Conservation (phyloP, 2,329 filamentous ascomycete species). For the Daldinia sp. region DNA sequence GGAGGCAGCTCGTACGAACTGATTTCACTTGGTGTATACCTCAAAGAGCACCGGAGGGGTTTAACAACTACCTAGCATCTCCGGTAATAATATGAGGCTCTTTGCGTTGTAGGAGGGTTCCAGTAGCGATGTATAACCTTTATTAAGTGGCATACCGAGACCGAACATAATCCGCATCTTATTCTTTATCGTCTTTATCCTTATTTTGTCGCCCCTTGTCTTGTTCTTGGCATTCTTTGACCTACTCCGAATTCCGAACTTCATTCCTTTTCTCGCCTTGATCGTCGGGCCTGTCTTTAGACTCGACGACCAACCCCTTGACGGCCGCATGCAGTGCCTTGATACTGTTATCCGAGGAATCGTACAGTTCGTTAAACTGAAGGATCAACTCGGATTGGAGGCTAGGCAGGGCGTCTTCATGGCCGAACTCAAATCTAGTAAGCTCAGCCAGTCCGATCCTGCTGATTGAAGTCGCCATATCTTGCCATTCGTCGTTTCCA, state of each 20-base stretch:
- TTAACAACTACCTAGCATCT: no score
- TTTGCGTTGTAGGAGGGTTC: no score
- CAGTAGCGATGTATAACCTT: no score
- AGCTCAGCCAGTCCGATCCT: slow-evolving; percentile 36
- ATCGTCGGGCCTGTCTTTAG: not conserved
- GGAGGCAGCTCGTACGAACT: no score
- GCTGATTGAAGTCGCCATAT: slow-evolving; percentile 27
- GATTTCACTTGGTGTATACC: no score
- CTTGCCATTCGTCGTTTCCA: not conserved
- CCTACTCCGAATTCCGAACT: no score
- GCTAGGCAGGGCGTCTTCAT: slow-evolving; percentile 12
- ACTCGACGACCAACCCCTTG: not conserved
- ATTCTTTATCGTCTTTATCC: not conserved
- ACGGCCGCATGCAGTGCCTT: not conserved
- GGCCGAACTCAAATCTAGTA: slow-evolving; percentile 40
- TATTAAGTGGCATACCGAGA: no score
- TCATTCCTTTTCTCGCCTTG: not conserved
- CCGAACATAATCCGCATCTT: no score
- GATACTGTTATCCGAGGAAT: not conserved
- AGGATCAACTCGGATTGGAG: slow-evolving; percentile 40
- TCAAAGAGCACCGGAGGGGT: no score
- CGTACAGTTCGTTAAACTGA: slow-evolving; percentile 20
- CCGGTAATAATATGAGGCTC: no score
- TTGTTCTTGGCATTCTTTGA: not conserved
- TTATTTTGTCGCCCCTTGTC: not conserved